phyloP scores from a whole-genome alignment of 225 moss, liverwort and hornwort species.

The Ulota crispa region DNA sequence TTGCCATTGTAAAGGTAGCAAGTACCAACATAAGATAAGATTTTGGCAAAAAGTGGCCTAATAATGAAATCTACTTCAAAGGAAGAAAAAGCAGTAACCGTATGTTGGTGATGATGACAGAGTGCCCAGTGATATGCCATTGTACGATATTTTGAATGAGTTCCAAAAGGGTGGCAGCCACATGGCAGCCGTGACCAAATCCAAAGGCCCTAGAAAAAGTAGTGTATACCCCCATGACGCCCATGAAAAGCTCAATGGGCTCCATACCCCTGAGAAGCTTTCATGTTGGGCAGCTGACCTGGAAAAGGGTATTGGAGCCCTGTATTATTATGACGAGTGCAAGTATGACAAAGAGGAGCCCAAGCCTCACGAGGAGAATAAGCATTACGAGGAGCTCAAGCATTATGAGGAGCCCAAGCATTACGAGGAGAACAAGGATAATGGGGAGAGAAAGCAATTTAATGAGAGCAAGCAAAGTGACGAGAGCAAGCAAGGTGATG shows the following conservation, averaged over 20 bases:
- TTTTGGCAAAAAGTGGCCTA: too few relatives aligned
- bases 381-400: conserved; percentile 30
- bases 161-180: conserved; percentile 93
- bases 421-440: conserved; percentile 26
- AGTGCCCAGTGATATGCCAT: conserved; percentile 66
- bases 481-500: not conserved
- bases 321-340: conserved; percentile 22
- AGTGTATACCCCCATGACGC: conserved; percentile 16
- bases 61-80: not conserved
- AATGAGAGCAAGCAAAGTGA: not conserved
- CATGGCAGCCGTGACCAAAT: conserved; percentile 85
- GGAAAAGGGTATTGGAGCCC: conserved; percentile 34
- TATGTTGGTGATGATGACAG: conserved; percentile 23
- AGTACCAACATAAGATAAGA: too few relatives aligned
- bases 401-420: conserved; percentile 27
- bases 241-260: conserved; percentile 32
- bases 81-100: not conserved
- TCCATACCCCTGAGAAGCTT: conserved; percentile 29
- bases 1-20: too few relatives aligned
- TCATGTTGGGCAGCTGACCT: conserved; percentile 26
- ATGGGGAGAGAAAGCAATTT: conserved; percentile 30
- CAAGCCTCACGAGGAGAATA: conserved; percentile 22
- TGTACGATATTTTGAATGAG: conserved; percentile 91
- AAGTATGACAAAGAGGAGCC: conserved; percentile 32
- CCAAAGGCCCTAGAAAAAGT: conserved; percentile 52